Evolutionary conservation across 192 early-diverging fungal genomes (phyloP), one percentile per base, ranked within the genome.

Genomic region (Entophlyctis helioformis): DNA sequence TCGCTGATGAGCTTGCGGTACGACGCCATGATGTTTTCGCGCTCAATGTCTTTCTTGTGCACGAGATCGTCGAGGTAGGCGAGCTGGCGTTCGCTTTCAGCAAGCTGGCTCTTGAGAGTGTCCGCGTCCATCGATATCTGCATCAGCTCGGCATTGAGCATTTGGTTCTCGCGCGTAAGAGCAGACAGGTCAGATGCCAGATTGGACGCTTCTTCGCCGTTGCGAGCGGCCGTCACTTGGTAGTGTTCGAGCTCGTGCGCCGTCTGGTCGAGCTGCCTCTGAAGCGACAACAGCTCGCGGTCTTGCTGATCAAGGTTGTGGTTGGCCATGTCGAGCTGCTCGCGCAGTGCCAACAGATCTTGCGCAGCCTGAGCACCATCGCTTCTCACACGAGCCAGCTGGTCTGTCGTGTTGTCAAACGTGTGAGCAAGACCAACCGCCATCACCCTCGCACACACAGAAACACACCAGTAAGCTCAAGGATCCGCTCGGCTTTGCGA

Each of bases 1-100:
- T 71, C 71, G 16, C 36, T 23, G 24, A 57, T 57, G 21, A 75
- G 49, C 44, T 75, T 71, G 18, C 64, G 40, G 41, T 76, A 72
- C 1, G 51, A 34, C 12, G 42, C 45, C 36, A 76, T 52, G 5
- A 75, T 24, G 13, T 70, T 61, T 11, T 74, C 66, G 11, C 36
- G 46, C 46, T 76, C 74, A n/a, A 37, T 33, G 29, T 76, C 74
- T 41, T 66, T 67, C 10, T 53, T 42, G 2, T 39, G 43, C n/a
- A 75, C 39, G 11, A 74, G 54, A 11, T 66, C 54, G 31, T 75
- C 63, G 47, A 76, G 47, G 12, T 56, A 42, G 6, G 45, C 40
- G 18, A 76, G 47, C 44, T 75, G 65, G 15, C 41, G 31, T 28
- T 76, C 71, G 40, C 61, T 53, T 22, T 75, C 67, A 3, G 29